Conservation (phyloP, 2,329 filamentous ascomycete species). For the Fusarium tjaetaba region DNA sequence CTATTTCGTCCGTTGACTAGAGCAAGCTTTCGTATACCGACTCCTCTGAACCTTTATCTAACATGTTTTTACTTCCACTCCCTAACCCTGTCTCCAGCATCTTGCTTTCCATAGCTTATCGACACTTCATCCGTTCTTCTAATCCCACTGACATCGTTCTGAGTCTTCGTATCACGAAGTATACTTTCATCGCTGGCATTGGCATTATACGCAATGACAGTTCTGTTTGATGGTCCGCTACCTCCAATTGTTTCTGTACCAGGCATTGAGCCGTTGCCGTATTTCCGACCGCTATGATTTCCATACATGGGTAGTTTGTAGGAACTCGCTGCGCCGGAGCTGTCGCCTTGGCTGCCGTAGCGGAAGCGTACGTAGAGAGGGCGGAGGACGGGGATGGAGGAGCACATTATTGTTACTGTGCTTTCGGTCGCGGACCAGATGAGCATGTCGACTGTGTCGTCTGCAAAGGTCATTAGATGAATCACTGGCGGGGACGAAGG, state of each 20-base stretch:
- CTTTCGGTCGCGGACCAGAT: slow-evolving; percentile 32
- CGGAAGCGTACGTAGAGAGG: slow-evolving; percentile 21
- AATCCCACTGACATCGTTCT: slow-evolving; percentile 6
- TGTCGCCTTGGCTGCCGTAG: slow-evolving; percentile 25
- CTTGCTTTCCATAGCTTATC: background rate
- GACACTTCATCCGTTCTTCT: slow-evolving; percentile 21
- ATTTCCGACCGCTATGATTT: slow-evolving; percentile 11
- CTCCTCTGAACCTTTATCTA: too few species aligned
- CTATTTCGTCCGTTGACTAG: too few species aligned
- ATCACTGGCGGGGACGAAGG: rapidly evolving
- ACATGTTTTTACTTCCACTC: too few species aligned
- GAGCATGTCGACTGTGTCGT: slow-evolving; percentile 28
- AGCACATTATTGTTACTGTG: slow-evolving; percentile 29
- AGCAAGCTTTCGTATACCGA: too few species aligned
- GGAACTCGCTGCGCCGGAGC: background rate
- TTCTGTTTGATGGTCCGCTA: background rate
- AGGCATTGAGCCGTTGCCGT: background rate
- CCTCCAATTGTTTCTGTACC: background rate
- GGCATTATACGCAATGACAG: background rate
- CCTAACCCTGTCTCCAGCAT: too few species aligned
- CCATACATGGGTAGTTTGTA: slow-evolving; percentile 24
- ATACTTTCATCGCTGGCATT: slow-evolving; percentile 32
- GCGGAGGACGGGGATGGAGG: slow-evolving; percentile 18
- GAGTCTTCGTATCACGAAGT: slow-evolving; percentile 5
- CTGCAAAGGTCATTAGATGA: background rate